Evolutionary conservation across 1,139 yeast species (phyloP).

Genomic region (Trichomonascaceae sp.): DNA sequence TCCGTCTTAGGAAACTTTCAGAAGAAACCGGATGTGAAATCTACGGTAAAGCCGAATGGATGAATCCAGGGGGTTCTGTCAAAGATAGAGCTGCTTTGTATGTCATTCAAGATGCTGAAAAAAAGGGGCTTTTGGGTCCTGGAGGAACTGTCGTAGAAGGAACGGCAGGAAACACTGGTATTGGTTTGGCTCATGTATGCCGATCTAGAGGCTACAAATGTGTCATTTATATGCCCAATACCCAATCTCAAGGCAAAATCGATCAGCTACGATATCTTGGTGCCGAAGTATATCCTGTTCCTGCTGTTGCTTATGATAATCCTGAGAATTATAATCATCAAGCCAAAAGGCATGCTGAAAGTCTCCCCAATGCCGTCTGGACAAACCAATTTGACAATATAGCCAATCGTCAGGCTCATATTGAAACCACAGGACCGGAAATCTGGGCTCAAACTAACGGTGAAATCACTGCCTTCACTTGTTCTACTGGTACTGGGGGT

Average conservation of each 20-base stretch:
- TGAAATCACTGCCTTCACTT: slow-evolving; percentile 76
- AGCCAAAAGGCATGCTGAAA: slow-evolving; percentile 77
- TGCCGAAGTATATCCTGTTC: slow-evolving; percentile 86
- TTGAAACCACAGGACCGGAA: slow-evolving; percentile 90
- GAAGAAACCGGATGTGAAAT: slow-evolving; percentile 64
- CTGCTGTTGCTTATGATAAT: slow-evolving; percentile 74
- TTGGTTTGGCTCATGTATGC: slow-evolving; percentile 84
- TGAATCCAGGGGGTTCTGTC: slow-evolving; percentile 93
- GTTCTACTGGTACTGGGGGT: slow-evolving; percentile 90
- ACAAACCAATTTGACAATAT: slow-evolving; percentile 84
- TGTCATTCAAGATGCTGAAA: slow-evolving; percentile 74
- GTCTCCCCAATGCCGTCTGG: slow-evolving; percentile 75
- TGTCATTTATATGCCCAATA: slow-evolving; percentile 84
- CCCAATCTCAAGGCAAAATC: slow-evolving; percentile 74
- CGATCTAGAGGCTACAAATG: slow-evolving; percentile 77
- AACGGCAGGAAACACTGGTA: slow-evolving; percentile 81
- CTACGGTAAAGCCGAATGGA: slow-evolving; percentile 84
- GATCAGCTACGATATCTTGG: slow-evolving; percentile 68
- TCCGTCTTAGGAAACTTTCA: slow-evolving; percentile 58
- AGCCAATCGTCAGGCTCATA: slow-evolving; percentile 85
- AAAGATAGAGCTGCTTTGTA: slow-evolving; percentile 86
- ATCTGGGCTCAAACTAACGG: slow-evolving; percentile 84
- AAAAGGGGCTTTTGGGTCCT: slow-evolving; percentile 54
- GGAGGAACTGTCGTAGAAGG: slow-evolving; percentile 73
- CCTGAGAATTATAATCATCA: slow-evolving; percentile 82